Evolutionary conservation across 129 eudicot genomes (phyloP).

Genomic region (Kitagawia praeruptora): DNA sequence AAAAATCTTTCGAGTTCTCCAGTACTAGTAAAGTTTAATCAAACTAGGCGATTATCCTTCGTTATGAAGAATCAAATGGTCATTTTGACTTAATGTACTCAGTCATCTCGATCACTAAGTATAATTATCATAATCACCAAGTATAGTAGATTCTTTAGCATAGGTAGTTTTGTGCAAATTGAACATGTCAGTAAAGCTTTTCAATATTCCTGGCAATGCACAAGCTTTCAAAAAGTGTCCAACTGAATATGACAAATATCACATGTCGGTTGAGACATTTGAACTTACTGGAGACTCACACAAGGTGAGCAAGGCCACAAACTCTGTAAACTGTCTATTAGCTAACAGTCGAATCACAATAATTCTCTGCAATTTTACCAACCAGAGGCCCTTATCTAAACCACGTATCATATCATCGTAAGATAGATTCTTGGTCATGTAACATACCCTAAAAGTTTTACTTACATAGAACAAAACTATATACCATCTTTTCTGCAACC

Average conservation of each 20-base stretch:
- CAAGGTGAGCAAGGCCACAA: slow-evolving; percentile 9
- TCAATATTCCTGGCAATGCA: not conserved
- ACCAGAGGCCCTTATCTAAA: slow-evolving; percentile 8
- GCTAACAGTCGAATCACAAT: slow-evolving; percentile 4
- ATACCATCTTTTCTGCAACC: not conserved
- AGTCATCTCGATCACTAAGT: no score
- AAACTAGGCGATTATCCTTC: not conserved
- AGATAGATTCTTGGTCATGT: slow-evolving; percentile 8
- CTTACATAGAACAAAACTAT: slow-evolving; percentile 9
- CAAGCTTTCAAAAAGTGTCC: not conserved
- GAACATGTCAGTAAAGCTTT: not conserved
- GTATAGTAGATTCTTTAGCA: not conserved
- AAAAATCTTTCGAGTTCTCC: not conserved
- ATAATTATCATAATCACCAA: no score
- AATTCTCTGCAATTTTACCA: slow-evolving; percentile 11
- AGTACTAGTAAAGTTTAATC: not conserved
- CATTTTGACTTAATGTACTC: no score
- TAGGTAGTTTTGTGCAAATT: not conserved
- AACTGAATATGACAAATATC: not conserved
- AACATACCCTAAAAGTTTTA: not conserved
- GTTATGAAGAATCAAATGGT: no score
- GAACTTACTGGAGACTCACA: slow-evolving; percentile 14
- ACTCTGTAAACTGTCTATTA: not conserved
- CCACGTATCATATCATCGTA: not conserved
- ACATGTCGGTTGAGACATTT: not conserved